These are phyloP conservation scores for Emericellopsis terricola DNA, from an alignment of 495 filamentous ascomycete genomes.

Conservation along the genomic window DNA sequence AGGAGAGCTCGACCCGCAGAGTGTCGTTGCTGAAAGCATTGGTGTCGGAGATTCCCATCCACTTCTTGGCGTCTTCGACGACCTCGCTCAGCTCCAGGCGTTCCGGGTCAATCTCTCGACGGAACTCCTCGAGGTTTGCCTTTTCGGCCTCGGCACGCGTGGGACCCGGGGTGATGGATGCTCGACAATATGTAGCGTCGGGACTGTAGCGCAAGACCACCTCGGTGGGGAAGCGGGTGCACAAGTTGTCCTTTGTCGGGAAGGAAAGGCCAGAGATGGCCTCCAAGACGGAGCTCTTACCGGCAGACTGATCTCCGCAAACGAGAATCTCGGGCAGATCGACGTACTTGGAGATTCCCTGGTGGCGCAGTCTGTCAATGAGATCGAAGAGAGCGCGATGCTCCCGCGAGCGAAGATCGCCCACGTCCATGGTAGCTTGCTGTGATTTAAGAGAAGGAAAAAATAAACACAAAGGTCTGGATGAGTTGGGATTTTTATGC, in stretches of 20 bases:
- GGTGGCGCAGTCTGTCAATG: slow-evolving; percentile 36
- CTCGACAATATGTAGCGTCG: slow-evolving; percentile 16
- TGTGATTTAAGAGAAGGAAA: no score
- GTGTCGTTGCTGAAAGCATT: slow-evolving; percentile 42
- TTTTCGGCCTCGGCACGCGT: slow-evolving; percentile 9
- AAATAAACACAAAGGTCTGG: no score
- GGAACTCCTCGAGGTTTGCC: slow-evolving; percentile 8
- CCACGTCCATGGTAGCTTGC: no score
- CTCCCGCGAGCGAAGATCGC: slow-evolving; percentile 7
- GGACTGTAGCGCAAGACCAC: slow-evolving; percentile 27
- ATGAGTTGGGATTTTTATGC: no score
- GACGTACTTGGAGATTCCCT: slow-evolving; percentile 35
- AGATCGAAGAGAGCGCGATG: slow-evolving; percentile 31
- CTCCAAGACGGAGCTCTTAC: slow-evolving; percentile 58
- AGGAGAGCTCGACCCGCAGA: slow-evolving; percentile 49
- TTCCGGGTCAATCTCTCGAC: slow-evolving; percentile 8
- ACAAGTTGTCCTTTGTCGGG: slow-evolving; percentile 38
- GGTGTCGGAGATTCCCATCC: slow-evolving; percentile 30
- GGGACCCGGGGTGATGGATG: slow-evolving; percentile 25
- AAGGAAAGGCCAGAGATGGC: slow-evolving; percentile 55
- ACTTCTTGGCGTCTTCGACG: slow-evolving; percentile 29
- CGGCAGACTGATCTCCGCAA: slow-evolving; percentile 50
- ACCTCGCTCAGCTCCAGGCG: slow-evolving; percentile 11
- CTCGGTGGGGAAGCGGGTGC: slow-evolving; percentile 50
- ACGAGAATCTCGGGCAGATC: slow-evolving; percentile 51